phyloP scores from a whole-genome alignment of 179 eudicot species.

The Vitellaria paradoxa region DNA sequence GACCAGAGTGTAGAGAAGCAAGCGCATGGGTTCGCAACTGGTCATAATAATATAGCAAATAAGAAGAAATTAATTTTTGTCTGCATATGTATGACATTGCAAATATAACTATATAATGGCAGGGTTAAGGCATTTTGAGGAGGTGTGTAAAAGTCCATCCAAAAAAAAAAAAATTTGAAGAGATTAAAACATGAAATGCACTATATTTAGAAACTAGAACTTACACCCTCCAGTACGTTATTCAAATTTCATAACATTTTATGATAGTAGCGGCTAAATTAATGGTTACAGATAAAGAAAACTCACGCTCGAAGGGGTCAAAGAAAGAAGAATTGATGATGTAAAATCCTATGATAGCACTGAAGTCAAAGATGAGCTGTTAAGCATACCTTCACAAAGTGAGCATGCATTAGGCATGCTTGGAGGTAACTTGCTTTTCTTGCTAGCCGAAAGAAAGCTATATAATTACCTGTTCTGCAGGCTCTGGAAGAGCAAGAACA shows the following conservation, averaged over 20 bases:
- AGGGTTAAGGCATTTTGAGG: neutral
- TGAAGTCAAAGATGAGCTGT: neutral
- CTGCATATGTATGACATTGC: neutral
- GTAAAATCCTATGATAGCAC: neutral
- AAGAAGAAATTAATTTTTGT: constrained; percentile 8
- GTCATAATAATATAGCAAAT: constrained; percentile 24
- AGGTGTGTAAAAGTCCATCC: neutral
- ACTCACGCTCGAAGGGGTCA: neutral
- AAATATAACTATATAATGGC: neutral
- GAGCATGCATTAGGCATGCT: constrained; percentile 99
- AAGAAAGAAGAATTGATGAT: neutral
- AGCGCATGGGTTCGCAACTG: constrained; percentile 97
- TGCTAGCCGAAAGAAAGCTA: constrained; percentile 92
- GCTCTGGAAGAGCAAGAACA: constrained; percentile 55
- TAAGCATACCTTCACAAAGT: constrained; percentile 83
- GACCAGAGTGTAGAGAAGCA: constrained; percentile 86
- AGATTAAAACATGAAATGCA: neutral
- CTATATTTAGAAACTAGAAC: neutral
- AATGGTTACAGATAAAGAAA: neutral
- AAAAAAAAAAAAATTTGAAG: neutral
- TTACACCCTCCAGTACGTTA: neutral
- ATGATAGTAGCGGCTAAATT: neutral
- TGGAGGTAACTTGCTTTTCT: constrained; percentile 91
- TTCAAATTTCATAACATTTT: neutral
- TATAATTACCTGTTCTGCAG: constrained; percentile 90